phyloP scores from a whole-genome alignment of 2,329 filamentous ascomycete species.

The Mycosphaerella arachidis region DNA sequence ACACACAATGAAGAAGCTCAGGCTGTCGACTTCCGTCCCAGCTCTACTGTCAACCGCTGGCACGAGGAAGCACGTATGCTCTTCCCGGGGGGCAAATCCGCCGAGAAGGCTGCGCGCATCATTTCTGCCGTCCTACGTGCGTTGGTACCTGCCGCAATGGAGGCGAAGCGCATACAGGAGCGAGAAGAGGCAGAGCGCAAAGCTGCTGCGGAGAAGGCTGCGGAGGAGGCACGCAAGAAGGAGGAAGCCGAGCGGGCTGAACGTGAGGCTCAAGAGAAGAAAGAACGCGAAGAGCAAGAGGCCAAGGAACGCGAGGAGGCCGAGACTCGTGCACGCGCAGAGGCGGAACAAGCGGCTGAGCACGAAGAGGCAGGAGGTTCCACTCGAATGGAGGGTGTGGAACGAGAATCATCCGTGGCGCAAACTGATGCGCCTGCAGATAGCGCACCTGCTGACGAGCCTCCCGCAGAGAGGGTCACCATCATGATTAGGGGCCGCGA shows the following conservation, averaged over 20 bases:
- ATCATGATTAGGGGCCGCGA: constrained; percentile 82
- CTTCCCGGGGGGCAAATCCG: constrained; percentile 60
- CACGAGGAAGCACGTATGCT: constrained; percentile 84
- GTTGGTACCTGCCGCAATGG: constrained; percentile 78
- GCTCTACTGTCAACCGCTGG: constrained; percentile 73
- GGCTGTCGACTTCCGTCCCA: constrained; percentile 69
- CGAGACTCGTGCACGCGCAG: constrained; percentile 33
- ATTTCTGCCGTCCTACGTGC: constrained; percentile 64
- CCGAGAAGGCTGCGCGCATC: constrained; percentile 66
- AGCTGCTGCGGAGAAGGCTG: constrained; percentile 58
- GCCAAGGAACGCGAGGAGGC: constrained; percentile 43
- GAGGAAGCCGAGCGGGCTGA: constrained; percentile 59
- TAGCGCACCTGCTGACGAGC: constrained; percentile 46
- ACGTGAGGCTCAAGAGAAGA: constrained; percentile 48
- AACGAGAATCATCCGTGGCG: constrained; percentile 47
- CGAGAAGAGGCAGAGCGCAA: constrained; percentile 62
- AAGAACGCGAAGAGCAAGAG: constrained; percentile 47
- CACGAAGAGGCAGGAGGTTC: constrained; percentile 32
- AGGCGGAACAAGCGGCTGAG: constrained; percentile 25
- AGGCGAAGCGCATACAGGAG: constrained; percentile 69
- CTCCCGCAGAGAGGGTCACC: constrained; percentile 56
- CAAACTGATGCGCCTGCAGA: constrained; percentile 36
- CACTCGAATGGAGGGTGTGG: constrained; percentile 68
- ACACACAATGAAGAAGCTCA: constrained; percentile 60
- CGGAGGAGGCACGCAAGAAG: constrained; percentile 59